phyloP scores from a whole-genome alignment of 129 eudicot species.

The Escallonia herrerae region DNA sequence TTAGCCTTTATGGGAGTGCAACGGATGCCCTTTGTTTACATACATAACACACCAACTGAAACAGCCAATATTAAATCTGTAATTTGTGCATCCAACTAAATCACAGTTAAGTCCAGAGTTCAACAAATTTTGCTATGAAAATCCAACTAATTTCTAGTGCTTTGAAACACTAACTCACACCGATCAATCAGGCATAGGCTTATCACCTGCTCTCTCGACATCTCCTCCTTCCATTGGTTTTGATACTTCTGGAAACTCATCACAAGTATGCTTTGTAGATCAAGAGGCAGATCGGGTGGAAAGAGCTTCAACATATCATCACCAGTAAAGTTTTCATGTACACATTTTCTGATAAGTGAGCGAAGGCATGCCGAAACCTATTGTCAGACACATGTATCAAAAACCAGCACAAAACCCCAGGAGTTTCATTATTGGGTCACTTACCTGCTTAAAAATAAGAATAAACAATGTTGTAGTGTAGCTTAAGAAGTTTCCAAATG shows the following conservation, averaged over 20 bases:
- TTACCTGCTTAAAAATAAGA: neutral
- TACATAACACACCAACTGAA: too few relatives aligned
- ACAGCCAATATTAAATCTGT: neutral
- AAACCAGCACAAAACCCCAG: neutral
- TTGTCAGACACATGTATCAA: neutral
- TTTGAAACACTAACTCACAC: neutral
- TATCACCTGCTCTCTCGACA: constrained; percentile 12
- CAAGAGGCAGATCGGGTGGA: constrained; percentile 25
- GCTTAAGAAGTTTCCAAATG: neutral
- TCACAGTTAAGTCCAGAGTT: too few relatives aligned
- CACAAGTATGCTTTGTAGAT: constrained; percentile 15
- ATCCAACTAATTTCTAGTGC: neutral
- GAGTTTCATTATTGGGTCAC: neutral
- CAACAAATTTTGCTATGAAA: too few relatives aligned
- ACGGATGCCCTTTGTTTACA: too few relatives aligned
- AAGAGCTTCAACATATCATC: constrained; percentile 19
- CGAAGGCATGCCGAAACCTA: constrained; percentile 31
- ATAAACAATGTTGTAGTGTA: neutral
- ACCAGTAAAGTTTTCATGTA: constrained; percentile 6
- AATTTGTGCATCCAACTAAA: too few relatives aligned
- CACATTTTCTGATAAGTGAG: constrained; percentile 23
- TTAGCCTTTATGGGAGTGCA: too few relatives aligned
- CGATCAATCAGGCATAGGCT: neutral
- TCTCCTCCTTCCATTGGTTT: constrained; percentile 21
- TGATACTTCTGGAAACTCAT: constrained; percentile 9